Evolutionary conservation across 176 grass and related monocot genomes (phyloP), one percentile per base, ranked within the genome.

Genomic region (Thinopyrum elongatum): DNA sequence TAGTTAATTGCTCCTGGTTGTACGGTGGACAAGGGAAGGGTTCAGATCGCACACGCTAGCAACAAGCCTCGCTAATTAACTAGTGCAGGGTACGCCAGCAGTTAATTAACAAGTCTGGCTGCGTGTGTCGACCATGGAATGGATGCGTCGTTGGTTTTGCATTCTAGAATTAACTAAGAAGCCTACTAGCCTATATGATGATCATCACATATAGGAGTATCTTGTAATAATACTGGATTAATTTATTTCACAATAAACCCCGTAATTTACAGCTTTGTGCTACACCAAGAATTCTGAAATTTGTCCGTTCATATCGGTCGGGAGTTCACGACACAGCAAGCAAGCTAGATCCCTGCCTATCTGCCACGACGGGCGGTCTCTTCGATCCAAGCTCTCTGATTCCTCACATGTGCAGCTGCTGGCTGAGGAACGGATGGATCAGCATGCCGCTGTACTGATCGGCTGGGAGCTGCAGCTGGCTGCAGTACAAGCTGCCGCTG

Each of bases 381-480:
- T 53, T 53, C 5, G 49, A n/a, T 72, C 35, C 70, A 44, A 23
- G 35, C 11, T 71, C 42, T 75, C 7, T 8, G 46, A 0, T 19
- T 29, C 27, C 42, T 81, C 25, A 11, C 74, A 84, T 73, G 61
- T 77, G 83, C 77, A 82, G 72, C 77, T 89, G 75, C 72, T 80
- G 81, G 69, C 51, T 78, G 16, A 79, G 70, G 59, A 88, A 81
- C 1, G 85, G 69, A 10, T 88, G 59, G 78, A 60, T 79, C 31
- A 83, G 22, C 21, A 86, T 8, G 88, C 78, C 60, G 76, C 80
- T 86, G 90, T 64, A 76, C 83, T 92, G 90, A 17, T 89, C 88
- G 1, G 53, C 83, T 2, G 72, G 42, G 4, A 62, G 16, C 47
- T 70, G 70, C 9, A 76, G 27, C 78, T 86, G 88, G 71, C 85